Evolutionary conservation across 2,329 filamentous ascomycete genomes (phyloP), one percentile per base, ranked within the genome.

Genomic region (Pseudogymnoascus sp.): DNA sequence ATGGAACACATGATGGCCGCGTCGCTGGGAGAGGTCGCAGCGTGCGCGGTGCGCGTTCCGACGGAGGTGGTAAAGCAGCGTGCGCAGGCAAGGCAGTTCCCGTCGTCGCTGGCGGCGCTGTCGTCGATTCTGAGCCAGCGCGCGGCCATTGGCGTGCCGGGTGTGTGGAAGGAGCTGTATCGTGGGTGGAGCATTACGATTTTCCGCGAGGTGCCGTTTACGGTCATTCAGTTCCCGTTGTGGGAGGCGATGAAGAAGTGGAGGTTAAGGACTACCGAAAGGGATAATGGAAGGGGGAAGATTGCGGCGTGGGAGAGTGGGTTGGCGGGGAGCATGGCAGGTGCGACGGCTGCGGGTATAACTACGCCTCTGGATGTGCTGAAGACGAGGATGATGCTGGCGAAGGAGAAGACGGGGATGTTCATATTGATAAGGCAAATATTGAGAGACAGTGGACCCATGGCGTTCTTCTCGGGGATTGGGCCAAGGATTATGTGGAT

Each of bases 61-160:
- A 97, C 92, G 0, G 94, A 99, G 73, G 94, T 99, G 4, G 84
- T 99, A 69, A 99, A 99, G 82, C 94, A 97, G 80, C 83, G 95
- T 63, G 92, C 94, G 15, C 94, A 99, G 76, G 94, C 94, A 0
- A 85, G 86, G 5, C 86, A 92, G 70, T 87, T 92, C 75, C 85
- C 89, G 4, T 87, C 84, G 5, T 89, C 85, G 10, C 73, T 84
- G 13, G 77, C 80, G 0, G 87, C 91, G 1, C 78, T 97, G 61
- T 78, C 77, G 61, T 84, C 86, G 63, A 96, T 97, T 60, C 75
- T 91, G 36, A 74, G 77, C 4, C 77, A 79, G 57, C 74, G 76
- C 62, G 66, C 63, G 33, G 64, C 59, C 10, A 70, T 76, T 60
- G 81, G 81, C 0, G 47, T 87, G 1, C 35, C 64, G 2, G 77